phyloP scores from a whole-genome alignment of 495 filamentous ascomycete genomes.

The Hypoxylon fuscum region DNA sequence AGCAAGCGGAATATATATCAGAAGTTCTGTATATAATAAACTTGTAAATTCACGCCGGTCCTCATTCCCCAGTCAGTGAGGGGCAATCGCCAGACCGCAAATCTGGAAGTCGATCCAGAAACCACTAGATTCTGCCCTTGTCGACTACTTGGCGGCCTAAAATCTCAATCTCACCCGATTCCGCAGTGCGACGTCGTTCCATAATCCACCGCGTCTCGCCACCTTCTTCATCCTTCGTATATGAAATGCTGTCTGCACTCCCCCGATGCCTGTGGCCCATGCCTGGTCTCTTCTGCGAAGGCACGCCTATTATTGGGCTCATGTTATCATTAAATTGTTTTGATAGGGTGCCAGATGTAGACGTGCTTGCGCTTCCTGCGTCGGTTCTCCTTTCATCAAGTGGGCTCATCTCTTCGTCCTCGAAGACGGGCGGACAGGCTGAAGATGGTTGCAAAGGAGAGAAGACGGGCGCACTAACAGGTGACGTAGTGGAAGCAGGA shows the following conservation, averaged over 20 bases:
- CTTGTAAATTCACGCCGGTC: background rate
- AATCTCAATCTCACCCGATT: conserved; percentile 62
- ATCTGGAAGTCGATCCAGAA: conserved; percentile 16
- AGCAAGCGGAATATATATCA: conserved; percentile 7
- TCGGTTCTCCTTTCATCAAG: conserved; percentile 15
- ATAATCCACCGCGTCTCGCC: conserved; percentile 64
- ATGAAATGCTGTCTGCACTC: conserved; percentile 67
- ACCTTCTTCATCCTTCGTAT: conserved; percentile 59
- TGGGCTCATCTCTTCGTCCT: conserved; percentile 46
- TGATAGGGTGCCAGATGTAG: conserved; percentile 19
- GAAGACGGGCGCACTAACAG: conserved; percentile 33
- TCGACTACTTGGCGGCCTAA: conserved; percentile 32
- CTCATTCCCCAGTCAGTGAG: background rate
- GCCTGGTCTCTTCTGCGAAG: conserved; percentile 41
- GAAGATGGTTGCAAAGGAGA: conserved; percentile 38
- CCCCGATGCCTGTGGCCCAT: conserved; percentile 57
- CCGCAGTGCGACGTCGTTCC: conserved; percentile 62
- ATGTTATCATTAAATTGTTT: conserved; percentile 24
- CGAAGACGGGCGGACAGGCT: conserved; percentile 50
- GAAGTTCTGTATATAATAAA: conserved; percentile 2
- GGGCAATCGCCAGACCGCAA: background rate
- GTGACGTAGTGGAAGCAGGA: conserved; percentile 15
- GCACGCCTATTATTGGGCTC: conserved; percentile 24
- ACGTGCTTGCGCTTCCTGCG: conserved; percentile 11
- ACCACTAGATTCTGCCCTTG: conserved; percentile 38